Conservation (phyloP, 2,329 filamentous ascomycete species). For the Colletotrichum limetticola region DNA sequence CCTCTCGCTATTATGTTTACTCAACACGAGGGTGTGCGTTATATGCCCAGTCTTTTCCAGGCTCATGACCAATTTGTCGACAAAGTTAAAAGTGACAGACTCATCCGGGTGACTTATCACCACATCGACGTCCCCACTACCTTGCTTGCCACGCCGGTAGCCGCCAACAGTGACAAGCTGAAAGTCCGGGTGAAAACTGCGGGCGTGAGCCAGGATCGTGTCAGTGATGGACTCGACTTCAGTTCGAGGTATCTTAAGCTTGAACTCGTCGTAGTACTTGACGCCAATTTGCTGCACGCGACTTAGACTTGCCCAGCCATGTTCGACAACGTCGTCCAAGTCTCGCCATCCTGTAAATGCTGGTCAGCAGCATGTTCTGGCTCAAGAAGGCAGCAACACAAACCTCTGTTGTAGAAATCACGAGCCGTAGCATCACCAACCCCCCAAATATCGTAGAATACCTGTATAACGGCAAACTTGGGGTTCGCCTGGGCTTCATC, state of each 20-base stretch:
- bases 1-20: conserved; percentile 75
- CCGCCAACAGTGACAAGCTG: conserved; percentile 78
- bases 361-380: background rate
- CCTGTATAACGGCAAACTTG: conserved; percentile 70
- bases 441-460: conserved; percentile 92
- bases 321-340: conserved; percentile 86
- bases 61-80: conserved; percentile 75
- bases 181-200: conserved; percentile 65
- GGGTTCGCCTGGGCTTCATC: conserved; percentile 72
- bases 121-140: conserved; percentile 86
- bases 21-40: conserved; percentile 82
- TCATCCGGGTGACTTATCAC: conserved; percentile 84
- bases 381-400: conserved; percentile 15
- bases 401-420: conserved; percentile 78
- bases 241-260: conserved; percentile 72
- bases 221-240: conserved; percentile 79
- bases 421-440: conserved; percentile 84
- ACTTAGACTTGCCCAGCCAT: conserved; percentile 79
- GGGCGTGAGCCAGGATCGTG: conserved; percentile 74
- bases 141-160: conserved; percentile 80
- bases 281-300: conserved; percentile 92
- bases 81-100: conserved; percentile 72
- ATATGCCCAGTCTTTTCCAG: conserved; percentile 78
- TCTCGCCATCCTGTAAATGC: conserved; percentile 74
- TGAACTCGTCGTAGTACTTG: conserved; percentile 92